A percentile compares a stretch with the other conserved stretches of the same genome.
Conservation (phyloP, 306 rosid species). For the Carpinus viminea region DNA sequence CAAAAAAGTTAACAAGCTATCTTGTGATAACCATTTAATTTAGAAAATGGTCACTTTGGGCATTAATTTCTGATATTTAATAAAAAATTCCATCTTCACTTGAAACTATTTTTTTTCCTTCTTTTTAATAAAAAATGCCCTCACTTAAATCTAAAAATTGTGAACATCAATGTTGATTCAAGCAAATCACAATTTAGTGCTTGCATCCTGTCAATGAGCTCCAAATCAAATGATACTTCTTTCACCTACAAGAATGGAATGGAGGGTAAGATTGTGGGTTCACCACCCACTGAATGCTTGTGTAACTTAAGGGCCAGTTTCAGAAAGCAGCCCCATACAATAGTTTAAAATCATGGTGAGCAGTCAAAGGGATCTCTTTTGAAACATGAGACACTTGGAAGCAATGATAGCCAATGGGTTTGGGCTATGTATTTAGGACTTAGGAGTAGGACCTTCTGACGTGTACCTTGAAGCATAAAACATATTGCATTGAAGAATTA, state of each 20-base stretch:
- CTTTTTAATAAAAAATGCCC: not conserved
- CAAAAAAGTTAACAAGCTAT: not conserved
- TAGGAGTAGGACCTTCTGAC: not conserved
- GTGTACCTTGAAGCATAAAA: not conserved
- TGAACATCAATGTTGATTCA: not conserved
- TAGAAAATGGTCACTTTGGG: not conserved
- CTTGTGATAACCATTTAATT: not conserved
- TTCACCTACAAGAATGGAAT: not conserved
- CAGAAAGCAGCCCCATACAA: not conserved
- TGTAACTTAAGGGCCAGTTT: not conserved
- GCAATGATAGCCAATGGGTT: too few relatives aligned
- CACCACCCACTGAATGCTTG: too few relatives aligned
- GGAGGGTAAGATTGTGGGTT: too few relatives aligned
- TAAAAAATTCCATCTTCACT: not conserved
- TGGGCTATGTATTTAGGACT: not conserved
- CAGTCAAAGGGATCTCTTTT: not conserved
- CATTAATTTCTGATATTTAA: not conserved
- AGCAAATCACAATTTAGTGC: not conserved
- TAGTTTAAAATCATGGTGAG: constrained; percentile 4
- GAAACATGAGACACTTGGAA: too few relatives aligned
- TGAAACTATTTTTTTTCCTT: not conserved
- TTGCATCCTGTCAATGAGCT: not conserved
- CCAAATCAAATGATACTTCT: not conserved
- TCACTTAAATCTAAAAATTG: not conserved
- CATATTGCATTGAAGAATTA: not conserved